Evolutionary conservation across 805 yeast genomes (phyloP).

Genomic region (Saccharomyces paradoxus): DNA sequence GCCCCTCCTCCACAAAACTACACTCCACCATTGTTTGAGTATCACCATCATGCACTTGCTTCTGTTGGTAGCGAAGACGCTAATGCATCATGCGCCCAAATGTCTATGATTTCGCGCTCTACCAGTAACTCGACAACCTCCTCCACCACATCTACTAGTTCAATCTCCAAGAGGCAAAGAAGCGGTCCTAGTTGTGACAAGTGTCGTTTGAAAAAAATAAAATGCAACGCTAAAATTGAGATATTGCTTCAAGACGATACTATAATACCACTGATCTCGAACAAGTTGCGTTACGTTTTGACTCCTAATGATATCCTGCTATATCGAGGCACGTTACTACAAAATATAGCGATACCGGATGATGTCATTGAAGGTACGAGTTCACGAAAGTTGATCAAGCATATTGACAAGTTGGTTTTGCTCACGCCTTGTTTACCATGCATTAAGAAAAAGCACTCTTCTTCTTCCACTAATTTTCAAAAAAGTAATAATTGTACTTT

Average conservation of each 20-base stretch:
- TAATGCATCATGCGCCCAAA: background rate
- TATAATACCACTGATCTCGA: constrained; percentile 10
- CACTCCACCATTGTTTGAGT: background rate
- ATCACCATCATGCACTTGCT: background rate
- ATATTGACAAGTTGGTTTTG: constrained; percentile 34
- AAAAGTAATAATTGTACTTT: constrained; percentile 37
- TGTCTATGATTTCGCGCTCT: background rate
- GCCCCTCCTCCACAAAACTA: background rate
- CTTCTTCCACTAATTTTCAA: background rate
- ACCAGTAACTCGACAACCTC: background rate
- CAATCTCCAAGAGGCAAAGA: constrained; percentile 43
- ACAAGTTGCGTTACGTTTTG: constrained; percentile 19
- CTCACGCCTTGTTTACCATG: constrained; percentile 53
- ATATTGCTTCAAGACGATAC: constrained; percentile 30
- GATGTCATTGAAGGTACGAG: background rate
- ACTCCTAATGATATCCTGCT: constrained; percentile 10
- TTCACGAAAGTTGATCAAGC: constrained; percentile 16
- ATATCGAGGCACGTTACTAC: background rate
- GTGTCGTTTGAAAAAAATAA: constrained; percentile 64
- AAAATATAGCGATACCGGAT: background rate
- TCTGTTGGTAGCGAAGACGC: background rate
- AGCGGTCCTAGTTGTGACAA: constrained; percentile 71
- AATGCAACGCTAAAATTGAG: constrained; percentile 61
- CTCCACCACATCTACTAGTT: background rate
- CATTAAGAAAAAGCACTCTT: constrained; percentile 14